Evolutionary conservation across 352 stramenopile species (phyloP), one percentile per base, ranked within the genome.

Genomic region (Phytophthora podocarpi): DNA sequence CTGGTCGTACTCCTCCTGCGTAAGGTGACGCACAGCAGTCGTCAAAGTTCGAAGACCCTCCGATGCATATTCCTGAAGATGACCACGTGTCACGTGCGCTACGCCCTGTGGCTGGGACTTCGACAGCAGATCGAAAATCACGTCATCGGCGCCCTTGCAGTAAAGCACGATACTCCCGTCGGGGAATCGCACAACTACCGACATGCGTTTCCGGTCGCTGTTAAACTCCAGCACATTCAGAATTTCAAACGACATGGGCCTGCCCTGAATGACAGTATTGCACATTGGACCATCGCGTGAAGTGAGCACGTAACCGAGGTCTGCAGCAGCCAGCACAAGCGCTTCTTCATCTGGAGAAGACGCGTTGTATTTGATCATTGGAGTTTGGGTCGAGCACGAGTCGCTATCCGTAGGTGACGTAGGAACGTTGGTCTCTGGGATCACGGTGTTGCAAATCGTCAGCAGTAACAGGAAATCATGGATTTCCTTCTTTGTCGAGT

Each of bases 151-250:
- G 5, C 82, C 75, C 46, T 96, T 95, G 65, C 89, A 97, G 52
- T 93, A 93, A 15, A 97, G 64, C 12, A 84, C 67, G 11, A 97
- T 82, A 40, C 71, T 72, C 16, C 80, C 87, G 30, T 89, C 80
- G 0, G 78, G 77, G 24, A 92, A 78, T 23, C 94, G 82, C 24
- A 98, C 89, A 28, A 99, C 78, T 30, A 99, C 91, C 16, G 94
- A 99, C 97, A 99, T 99, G 52, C 98, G 80, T 75, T 99, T 99
- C 11, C 98, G 81, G 47, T 98, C 89, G 47, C 93, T 98, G 70
- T 98, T 98, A 79, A 99, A 99, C 69, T 99, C 97, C 43, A 99
- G 96, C 5, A 99, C 86, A 42, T 98, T 97, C 46, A 99, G 71
- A 52, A 99, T 90, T 51, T 93, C 74, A 79, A 94, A 99, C 16